These are phyloP conservation scores for Hericium erinaceus DNA, from an alignment of 768 basidiomycete genomes.

Conservation along the genomic window DNA sequence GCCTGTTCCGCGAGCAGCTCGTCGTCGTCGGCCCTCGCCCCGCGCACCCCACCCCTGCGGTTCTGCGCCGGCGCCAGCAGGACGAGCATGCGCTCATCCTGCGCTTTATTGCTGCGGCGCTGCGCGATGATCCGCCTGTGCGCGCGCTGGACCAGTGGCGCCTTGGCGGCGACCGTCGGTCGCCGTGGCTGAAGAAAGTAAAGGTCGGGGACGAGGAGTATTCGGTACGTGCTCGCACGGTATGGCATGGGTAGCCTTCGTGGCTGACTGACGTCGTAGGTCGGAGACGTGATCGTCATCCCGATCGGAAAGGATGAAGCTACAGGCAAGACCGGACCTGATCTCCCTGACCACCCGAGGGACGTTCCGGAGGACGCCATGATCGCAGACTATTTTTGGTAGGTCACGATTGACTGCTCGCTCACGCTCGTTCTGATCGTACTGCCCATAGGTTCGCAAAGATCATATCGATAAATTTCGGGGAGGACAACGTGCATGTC, in stretches of 20 bases:
- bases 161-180: neutral
- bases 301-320: slow-evolving; percentile 28
- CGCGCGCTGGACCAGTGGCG: neutral
- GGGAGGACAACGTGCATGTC: slow-evolving; percentile 42
- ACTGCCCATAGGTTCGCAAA: slow-evolving; percentile 49
- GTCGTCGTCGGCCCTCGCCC: slow-evolving; percentile 43
- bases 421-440: neutral
- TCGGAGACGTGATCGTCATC: slow-evolving; percentile 55
- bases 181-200: neutral
- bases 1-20: slow-evolving; percentile 46
- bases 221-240: slow-evolving; percentile 25
- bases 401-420: neutral
- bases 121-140: neutral
- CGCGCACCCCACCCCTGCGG: neutral
- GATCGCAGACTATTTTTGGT: slow-evolving; percentile 62
- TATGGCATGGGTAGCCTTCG: neutral
- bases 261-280: slow-evolving; percentile 25
- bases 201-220: slow-evolving; percentile 9
- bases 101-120: neutral
- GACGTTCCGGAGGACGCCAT: slow-evolving; percentile 30
- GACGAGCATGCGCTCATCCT: neutral
- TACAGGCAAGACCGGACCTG: slow-evolving; percentile 22
- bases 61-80: neutral
- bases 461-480: slow-evolving; percentile 44
- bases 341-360: slow-evolving; percentile 24